phyloP scores from a whole-genome alignment of 2,329 filamentous ascomycete species.

The Taxawa tesnikishii region DNA sequence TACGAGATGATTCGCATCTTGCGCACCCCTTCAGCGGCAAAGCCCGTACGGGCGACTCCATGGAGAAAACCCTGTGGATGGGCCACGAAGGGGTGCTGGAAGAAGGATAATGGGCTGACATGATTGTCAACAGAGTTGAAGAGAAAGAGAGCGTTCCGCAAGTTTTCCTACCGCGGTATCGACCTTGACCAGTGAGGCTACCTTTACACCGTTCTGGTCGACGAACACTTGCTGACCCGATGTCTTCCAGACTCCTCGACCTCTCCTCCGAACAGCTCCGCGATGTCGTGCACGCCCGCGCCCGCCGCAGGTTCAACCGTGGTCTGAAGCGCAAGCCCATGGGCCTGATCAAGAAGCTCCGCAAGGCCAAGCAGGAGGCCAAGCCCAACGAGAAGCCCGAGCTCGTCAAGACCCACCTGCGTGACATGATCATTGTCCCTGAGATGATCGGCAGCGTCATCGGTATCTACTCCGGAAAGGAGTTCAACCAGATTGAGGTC shows the following conservation, averaged over 20 bases:
- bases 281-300: slow-evolving; percentile 98
- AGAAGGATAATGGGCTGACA: slow-evolving; percentile 23
- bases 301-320: slow-evolving; percentile 97
- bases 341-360: slow-evolving; percentile 99
- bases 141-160: slow-evolving; percentile 99
- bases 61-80: slow-evolving; percentile 28
- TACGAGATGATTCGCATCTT: slow-evolving; percentile 28
- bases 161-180: slow-evolving; percentile 99
- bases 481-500: slow-evolving; percentile 99
- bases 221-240: background rate
- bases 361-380: slow-evolving; percentile 97
- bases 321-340: slow-evolving; percentile 99
- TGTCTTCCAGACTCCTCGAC: slow-evolving; percentile 77
- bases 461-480: slow-evolving; percentile 99
- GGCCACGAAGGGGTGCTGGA: slow-evolving; percentile 28
- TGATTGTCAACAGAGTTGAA: slow-evolving; percentile 62
- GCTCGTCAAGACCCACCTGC: slow-evolving; percentile 97
- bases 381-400: slow-evolving; percentile 99
- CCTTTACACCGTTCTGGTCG: too few relatives aligned
- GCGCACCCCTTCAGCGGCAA: slow-evolving; percentile 12
- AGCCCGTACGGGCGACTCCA: slow-evolving; percentile 13
- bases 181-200: slow-evolving; percentile 92
- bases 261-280: slow-evolving; percentile 97
- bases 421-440: slow-evolving; percentile 99
- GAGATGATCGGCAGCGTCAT: slow-evolving; percentile 99